Evolutionary conservation across 2,329 filamentous ascomycete species (phyloP), one percentile per base, ranked within the genome.

Genomic region (Neocatenulostroma microsporum): DNA sequence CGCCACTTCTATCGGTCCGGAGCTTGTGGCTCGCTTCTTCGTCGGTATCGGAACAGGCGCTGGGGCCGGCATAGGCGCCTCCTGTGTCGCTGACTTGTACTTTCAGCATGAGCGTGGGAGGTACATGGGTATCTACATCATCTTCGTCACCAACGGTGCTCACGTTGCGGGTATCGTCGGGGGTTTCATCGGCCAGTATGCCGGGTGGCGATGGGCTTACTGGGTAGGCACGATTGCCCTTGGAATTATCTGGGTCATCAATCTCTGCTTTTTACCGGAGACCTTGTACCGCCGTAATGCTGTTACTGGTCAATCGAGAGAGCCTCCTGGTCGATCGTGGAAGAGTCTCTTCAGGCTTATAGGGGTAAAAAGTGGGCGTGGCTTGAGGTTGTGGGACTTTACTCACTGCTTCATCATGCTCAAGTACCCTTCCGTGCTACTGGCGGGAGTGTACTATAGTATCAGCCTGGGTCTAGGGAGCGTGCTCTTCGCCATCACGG

Each of bases 161-260:
- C 52, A 58, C 21, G 41, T 60, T 17, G 56, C 55, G 12, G 54
- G 55, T 1, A 51, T 59, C 19, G 50, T 58, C 3, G 56, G 56
- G 37, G 55, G 55, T 13, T 57, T 60, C 40, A 49, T 49, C 21
- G 49, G 56, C 28, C 39, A 49, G 13, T 56, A 51, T 44, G 70
- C 78, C 10, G 54, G 74, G 15, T 91, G 84, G 84, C 71, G 44
- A 25, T 51, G 23, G 34, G 28, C 24, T 26, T 36, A 20, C 34
- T 20, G 23, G 34, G 23, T 36, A 26, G 24, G 24, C 12, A 26
- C 34, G 5, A 29, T 36, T 26, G 20, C 30, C 19, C 15, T 20
- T 20, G 34, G 14, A n/a, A 18, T 28, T n/a, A 36, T 30, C 15
- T 29, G 19, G 12, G 19, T 36, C 24, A 26, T 36, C 19, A 36